A percentile compares a stretch with the other conserved stretches of the same genome.
Evolutionary conservation across 805 yeast species (phyloP).

Genomic region (Ogataea populi-albae): DNA sequence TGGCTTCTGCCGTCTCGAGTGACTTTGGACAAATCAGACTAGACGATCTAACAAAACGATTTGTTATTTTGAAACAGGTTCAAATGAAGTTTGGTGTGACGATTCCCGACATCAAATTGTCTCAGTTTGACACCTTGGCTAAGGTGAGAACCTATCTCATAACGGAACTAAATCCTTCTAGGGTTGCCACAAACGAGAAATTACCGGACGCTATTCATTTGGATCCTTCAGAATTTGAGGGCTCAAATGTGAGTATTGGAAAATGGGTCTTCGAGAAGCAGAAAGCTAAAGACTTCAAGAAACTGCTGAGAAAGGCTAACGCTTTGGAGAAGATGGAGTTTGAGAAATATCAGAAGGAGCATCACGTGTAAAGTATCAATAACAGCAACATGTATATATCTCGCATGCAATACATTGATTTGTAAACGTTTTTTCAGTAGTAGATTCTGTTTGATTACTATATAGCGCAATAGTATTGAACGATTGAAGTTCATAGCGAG

Average conservation of each 20-base stretch:
- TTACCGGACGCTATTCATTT: slow-evolving; percentile 71
- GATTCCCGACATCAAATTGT: slow-evolving; percentile 50
- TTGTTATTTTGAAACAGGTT: slow-evolving; percentile 45
- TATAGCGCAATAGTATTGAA: background rate
- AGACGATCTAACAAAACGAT: slow-evolving; percentile 47
- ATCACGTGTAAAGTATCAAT: slow-evolving; percentile 3
- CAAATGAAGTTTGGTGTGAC: slow-evolving; percentile 48
- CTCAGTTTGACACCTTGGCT: slow-evolving; percentile 39
- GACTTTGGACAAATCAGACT: slow-evolving; percentile 17
- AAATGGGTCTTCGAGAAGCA: slow-evolving; percentile 46
- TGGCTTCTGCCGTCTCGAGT: background rate
- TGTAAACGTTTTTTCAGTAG: too few species aligned
- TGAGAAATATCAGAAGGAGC: slow-evolving; percentile 14
- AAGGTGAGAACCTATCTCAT: slow-evolving; percentile 39
- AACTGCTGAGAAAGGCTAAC: slow-evolving; percentile 39
- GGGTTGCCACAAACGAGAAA: slow-evolving; percentile 51
- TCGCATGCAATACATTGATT: too few species aligned
- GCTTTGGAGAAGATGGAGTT: slow-evolving; percentile 24
- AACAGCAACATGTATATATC: too few species aligned
- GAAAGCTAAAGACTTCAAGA: slow-evolving; percentile 43
- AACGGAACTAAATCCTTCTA: slow-evolving; percentile 36
- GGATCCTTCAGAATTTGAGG: slow-evolving; percentile 50
- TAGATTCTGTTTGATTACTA: too few species aligned
- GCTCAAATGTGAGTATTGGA: slow-evolving; percentile 56
- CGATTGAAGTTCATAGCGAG: background rate